Evolutionary conservation across 768 basidiomycete genomes (phyloP), one percentile per base, ranked within the genome.

Genomic region (Mycena epipterygia): DNA sequence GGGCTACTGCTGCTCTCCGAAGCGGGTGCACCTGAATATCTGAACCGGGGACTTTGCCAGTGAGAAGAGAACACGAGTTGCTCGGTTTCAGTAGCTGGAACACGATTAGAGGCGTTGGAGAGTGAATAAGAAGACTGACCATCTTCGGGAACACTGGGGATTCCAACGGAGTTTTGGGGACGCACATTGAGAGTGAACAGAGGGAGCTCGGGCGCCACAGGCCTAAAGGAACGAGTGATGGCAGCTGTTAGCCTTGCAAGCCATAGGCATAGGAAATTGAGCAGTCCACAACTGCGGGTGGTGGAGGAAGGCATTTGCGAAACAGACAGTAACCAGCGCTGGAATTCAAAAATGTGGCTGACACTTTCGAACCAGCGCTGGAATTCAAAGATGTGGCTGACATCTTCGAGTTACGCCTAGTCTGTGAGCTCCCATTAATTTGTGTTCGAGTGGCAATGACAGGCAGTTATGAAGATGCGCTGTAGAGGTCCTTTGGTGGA

Each of bases 121-220:
- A 21, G 17, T 0, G 1, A 44, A 29, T 3, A 35, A 16, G 25
- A 35, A 53, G 23, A 41, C 56, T 19, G 30, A 70, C 69, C 63
- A 49, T 65, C 58, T 53, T 65, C 57, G 30, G 41, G 53, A 39
- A 51, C 46, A 9, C 44, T 49, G n/a, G 53, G 53, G 25, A 39
- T 49, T 27, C 42, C 60, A 3, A 49, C 52, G 5, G 46, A 41
- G 27, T 52, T 35, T 5, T 41, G 42, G 19, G 42, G 23, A 11
- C 29, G 52, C 41, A 66, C 29, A 44, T 73, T 68, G 48, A 69
- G 49, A 13, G 64, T 73, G 29, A 64, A 68, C 5, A 73, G 30
- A 44, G 72, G 72, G 37, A 73, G 67, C 42, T 64, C 67, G 44
- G 62, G 58, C 12, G 57, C 44, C 7, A 19, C 59, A 46, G 64